Evolutionary conservation across 1,139 yeast genomes (phyloP), one percentile per base, ranked within the genome.

Genomic region (Yamadazyma jaroonii): DNA sequence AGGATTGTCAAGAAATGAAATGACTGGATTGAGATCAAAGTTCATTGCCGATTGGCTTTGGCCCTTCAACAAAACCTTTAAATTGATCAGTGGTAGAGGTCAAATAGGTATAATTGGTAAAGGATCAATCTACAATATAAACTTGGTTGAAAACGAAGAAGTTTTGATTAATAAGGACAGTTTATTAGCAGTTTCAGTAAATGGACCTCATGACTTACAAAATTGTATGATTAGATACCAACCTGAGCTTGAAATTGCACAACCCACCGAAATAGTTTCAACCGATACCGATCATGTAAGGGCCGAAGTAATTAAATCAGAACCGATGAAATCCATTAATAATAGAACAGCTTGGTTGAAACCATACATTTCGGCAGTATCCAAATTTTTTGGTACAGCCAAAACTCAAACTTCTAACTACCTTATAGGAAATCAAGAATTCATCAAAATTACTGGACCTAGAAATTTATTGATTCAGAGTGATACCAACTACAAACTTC

Each of bases 11-110:
- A 7, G 13, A 9, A 21, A 11, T 10, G 32, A 27, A 6, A n/a
- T 25, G 13, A 38, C 41, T 9, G 41, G 41, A 2, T 25, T 38
- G 14, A 31, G 41, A 22, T 25, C 34, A 12, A 15, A 12, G 6
- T 29, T 10, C 6, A 28, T 28, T 11, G 6, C 24, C 10, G 38
- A 34, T 26, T 38, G 41, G 41, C 10, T 35, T 4, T 34, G 32
- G 32, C 21, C 26, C 12, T 35, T 35, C 17, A 35, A 25, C 25
- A 27, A 30, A 3, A 80, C 79, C 0, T 79, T 69, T 48, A 60
- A 69, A 1, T 60, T 76, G 29, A 47, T 79, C 7, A 67, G 74
- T 25, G 87, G 87, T 0, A 62, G 86, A 43, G 87, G 87, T 0
- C 72, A 68, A 38, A 67, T 68, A 2, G 81, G 79, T 2, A 46